Evolutionary conservation across 768 basidiomycete species (phyloP).

Genomic region (Pisolithus sp.): DNA sequence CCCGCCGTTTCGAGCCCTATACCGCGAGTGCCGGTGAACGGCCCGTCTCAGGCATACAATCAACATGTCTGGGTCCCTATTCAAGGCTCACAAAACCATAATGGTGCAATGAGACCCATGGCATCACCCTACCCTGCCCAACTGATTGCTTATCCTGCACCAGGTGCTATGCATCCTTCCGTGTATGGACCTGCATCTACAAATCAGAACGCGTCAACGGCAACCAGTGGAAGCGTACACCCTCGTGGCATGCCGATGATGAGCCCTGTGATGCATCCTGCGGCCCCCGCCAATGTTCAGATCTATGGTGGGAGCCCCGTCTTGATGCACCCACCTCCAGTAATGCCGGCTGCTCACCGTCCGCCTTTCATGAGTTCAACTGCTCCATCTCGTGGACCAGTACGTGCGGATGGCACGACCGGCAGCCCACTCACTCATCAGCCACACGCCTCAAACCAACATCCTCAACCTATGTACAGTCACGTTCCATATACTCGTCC

Average conservation of each 20-base stretch:
- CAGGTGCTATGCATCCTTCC: constrained; percentile 35
- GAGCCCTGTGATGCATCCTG: constrained; percentile 66
- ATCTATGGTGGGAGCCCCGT: constrained; percentile 70
- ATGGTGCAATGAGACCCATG: constrained; percentile 47
- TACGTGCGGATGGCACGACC: constrained; percentile 42
- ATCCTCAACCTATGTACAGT: constrained; percentile 23
- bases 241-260: constrained; percentile 54
- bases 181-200: constrained; percentile 43
- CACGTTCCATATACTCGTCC: constrained; percentile 25
- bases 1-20: constrained; percentile 58
- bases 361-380: constrained; percentile 42
- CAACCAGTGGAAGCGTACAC: constrained; percentile 25
- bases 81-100: constrained; percentile 39
- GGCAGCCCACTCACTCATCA: constrained; percentile 34
- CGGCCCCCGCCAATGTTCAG: constrained; percentile 34
- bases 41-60: constrained; percentile 53
- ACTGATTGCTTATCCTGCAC: constrained; percentile 59
- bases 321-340: constrained; percentile 49
- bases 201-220: constrained; percentile 30
- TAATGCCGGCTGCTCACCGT: constrained; percentile 28
- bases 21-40: constrained; percentile 58
- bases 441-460: constrained; percentile 22
- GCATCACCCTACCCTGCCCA: constrained; percentile 59
- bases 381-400: constrained; percentile 43
- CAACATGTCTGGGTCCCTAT: constrained; percentile 64